Base-by-base conservation (phyloP, 768 basidiomycete genomes). In the Podaxis sp. region DNA sequence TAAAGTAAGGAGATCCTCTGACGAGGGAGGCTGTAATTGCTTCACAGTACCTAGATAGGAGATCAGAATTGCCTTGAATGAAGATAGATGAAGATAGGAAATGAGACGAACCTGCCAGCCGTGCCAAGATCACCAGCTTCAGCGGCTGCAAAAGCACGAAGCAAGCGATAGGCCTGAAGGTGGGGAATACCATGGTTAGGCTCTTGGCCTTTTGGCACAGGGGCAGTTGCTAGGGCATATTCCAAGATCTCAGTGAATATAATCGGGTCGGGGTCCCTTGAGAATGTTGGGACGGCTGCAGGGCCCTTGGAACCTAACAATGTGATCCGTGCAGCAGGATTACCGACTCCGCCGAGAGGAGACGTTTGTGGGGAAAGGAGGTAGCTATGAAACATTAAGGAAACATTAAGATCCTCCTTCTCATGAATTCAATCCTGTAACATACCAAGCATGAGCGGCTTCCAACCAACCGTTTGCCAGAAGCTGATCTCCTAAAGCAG, bases 401-500 rank as follows among this genome's bases (percentile, higher is more conserved):
- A 23, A 21, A 23, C 23, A 23, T 36, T 51, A 61, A 42, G 23
- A 59, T 28, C 52, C 4, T n/a, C 6, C n/a, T 28, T 37, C 32
- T 2, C 10, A 18, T 32, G 28, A 28, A 5, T 35, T 32, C 28
- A 42, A 23, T 32, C 6, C 14, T 10, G 37, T 7, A 44, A 64
- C 88, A 63, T 68, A 98, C 96, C 97, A 99, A 61, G 79, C 85
- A 77, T 98, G 95, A 23, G 94, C 93, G 16, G 95, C 94, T 65
- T 95, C 89, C 7, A 84, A 73, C 75, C 91, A 86, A 36, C 89
- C 81, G 65, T 88, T 86, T 4, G 83, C 76, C 13, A 77, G 70
- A n/a, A 99, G 78, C 64, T 84, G 86, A 69, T 96, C 93, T 40
- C 95, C 96, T 1, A 99, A 80, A 13, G 89, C 82, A 28, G 92